These are phyloP conservation scores for Linnemannia exigua DNA, from an alignment of 192 early-diverging fungal species.

Conservation along the genomic window DNA sequence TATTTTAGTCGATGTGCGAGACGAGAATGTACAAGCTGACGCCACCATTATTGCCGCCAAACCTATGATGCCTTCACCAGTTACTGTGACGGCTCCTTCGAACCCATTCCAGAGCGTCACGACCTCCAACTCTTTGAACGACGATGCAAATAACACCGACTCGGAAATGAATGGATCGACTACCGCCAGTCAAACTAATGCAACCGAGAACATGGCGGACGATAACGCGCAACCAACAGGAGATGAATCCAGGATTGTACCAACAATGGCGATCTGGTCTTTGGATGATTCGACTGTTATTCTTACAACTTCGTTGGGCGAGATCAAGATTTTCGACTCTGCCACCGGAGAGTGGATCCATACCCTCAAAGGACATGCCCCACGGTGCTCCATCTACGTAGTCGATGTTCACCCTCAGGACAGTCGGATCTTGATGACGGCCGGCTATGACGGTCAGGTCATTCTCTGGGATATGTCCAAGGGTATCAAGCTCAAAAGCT, in stretches of 20 bases:
- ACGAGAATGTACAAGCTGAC: slow-evolving; percentile 48
- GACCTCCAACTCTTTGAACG: slow-evolving; percentile 7
- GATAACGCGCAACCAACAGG: neutral
- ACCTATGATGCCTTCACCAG: slow-evolving; percentile 53
- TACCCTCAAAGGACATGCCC: slow-evolving; percentile 67
- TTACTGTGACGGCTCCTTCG: slow-evolving; percentile 5
- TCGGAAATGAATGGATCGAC: slow-evolving; percentile 47
- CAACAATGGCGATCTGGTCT: slow-evolving; percentile 77
- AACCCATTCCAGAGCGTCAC: slow-evolving; percentile 16
- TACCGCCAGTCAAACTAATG: slow-evolving; percentile 16
- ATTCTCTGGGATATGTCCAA: slow-evolving; percentile 84
- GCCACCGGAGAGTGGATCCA: slow-evolving; percentile 68
- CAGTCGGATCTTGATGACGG: slow-evolving; percentile 78
- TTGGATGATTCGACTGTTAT: slow-evolving; percentile 77
- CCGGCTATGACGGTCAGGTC: slow-evolving; percentile 85
- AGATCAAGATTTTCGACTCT: slow-evolving; percentile 77
- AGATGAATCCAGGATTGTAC: slow-evolving; percentile 41
- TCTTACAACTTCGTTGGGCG: slow-evolving; percentile 76
- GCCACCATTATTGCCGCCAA: slow-evolving; percentile 53
- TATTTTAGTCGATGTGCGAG: slow-evolving; percentile 47
- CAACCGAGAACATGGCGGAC: slow-evolving; percentile 1
- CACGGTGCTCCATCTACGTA: slow-evolving; percentile 75
- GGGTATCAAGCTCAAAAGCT: slow-evolving; percentile 67
- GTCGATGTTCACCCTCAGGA: slow-evolving; percentile 83
- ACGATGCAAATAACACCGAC: slow-evolving; percentile 37